Base-by-base conservation (phyloP, 2,329 filamentous ascomycete genomes). In the Ceratocystis eucalypticola region DNA sequence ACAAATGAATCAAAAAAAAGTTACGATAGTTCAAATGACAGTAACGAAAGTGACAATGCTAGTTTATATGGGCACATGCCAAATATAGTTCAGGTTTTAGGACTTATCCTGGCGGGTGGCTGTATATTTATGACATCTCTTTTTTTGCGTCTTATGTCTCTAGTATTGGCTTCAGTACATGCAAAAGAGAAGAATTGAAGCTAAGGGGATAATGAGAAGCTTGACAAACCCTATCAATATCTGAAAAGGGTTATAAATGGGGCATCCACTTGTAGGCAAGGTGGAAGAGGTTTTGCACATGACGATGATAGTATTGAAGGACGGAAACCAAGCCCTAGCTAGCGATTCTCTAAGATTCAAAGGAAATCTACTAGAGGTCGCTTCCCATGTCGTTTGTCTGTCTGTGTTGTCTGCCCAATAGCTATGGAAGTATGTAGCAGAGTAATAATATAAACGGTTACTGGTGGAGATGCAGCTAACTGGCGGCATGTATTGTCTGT, bases 1-100 rank as follows among this genome's bases (percentile, higher is more conserved):
- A 69, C 61, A 37, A 69, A 68, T 68, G 65, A 69, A 65, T 64
- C 63, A 69, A 67, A 67, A 67, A 68, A 66, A 61, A 66, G 62
- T 67, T 66, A 66, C 53, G 63, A 45, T 57, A 66, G 65, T 68
- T 65, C 64, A 64, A 46, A 59, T 67, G 62, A 68, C 61, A 50
- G 46, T 50, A 63, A 53, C 59, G 61, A 66, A 67, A 64, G 61
- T 64, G 64, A 63, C 30, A 62, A 62, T 68, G 66, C 59, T 65
- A 44, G 64, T 68, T 66, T 66, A 57, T 45, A 48, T 61, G 37
- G 53, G 64, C 64, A 41, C 10, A 46, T 65, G 61, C 65, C 61
- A 10, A 65, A 50, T 30, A 63, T 53, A 25, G 30, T 50, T 25
- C 44, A 62, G 65, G 62, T 64, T 67, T 12, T 65, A 50, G 61